These are phyloP conservation scores for Populus nigra DNA, from an alignment of 345 rosid genomes.

Conservation along the genomic window DNA sequence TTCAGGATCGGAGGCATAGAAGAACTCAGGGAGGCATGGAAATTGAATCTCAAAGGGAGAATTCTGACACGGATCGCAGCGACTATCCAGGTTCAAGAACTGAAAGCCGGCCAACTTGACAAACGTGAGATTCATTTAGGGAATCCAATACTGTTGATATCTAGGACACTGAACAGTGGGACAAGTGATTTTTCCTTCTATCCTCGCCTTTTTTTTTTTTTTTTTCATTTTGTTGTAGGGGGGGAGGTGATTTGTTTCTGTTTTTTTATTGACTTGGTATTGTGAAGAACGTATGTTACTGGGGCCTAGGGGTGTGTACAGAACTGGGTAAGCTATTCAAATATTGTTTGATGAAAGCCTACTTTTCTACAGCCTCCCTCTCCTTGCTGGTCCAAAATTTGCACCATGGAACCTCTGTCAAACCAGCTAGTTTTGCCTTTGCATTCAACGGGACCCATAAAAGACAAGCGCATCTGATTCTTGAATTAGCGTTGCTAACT, in stretches of 20 bases:
- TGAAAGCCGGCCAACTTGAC: constrained; percentile 47
- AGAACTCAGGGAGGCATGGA: constrained; percentile 66
- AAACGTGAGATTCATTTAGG: neutral
- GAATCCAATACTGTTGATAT: constrained; percentile 30
- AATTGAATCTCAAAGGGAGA: constrained; percentile 62
- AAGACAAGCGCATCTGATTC: neutral
- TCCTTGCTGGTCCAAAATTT: neutral
- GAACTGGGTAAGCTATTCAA: constrained; percentile 13
- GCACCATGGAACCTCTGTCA: neutral
- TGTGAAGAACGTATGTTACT: constrained; percentile 16
- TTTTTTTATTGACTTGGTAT: constrained; percentile 19
- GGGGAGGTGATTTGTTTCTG: constrained; percentile 39
- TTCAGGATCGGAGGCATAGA: constrained; percentile 78
- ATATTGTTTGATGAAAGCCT: constrained; percentile 6
- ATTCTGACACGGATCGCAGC: constrained; percentile 66
- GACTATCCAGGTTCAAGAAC: constrained; percentile 63
- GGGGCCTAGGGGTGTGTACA: constrained; percentile 27
- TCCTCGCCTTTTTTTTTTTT: neutral
- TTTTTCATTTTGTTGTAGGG: constrained; percentile 15
- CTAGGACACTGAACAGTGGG: constrained; percentile 30
- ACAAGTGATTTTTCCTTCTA: constrained; percentile 7
- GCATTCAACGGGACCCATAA: neutral
- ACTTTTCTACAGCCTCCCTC: neutral
- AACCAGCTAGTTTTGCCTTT: neutral
- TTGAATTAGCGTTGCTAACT: neutral